These are phyloP conservation scores for Ustilago cynodontis DNA, from an alignment of 1,284 basidiomycete species.

Conservation along the genomic window DNA sequence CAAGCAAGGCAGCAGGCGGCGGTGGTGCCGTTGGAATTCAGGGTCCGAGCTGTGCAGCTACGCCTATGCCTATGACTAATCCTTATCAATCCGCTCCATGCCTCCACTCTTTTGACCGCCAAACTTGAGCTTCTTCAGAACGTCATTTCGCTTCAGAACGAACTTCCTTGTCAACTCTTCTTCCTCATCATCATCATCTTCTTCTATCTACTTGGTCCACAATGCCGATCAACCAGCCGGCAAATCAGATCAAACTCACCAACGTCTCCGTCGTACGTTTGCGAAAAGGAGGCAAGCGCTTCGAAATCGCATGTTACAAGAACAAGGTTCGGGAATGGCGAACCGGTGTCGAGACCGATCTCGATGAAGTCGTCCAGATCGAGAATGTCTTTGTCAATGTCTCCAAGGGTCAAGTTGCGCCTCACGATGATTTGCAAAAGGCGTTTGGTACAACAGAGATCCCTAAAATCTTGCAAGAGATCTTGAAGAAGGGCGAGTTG, in stretches of 20 bases:
- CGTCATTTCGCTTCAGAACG: neutral
- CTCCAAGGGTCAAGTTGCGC: slow-evolving; percentile 93
- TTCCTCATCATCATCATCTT: neutral
- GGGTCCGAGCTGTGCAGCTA: too few species aligned
- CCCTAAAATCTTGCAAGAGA: slow-evolving; percentile 85
- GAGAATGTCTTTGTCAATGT: slow-evolving; percentile 96
- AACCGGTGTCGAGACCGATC: slow-evolving; percentile 89
- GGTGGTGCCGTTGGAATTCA: too few species aligned
- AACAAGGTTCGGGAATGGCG: slow-evolving; percentile 99
- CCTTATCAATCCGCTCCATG: neutral
- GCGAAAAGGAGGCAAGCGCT: slow-evolving; percentile 96
- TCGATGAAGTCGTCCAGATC: slow-evolving; percentile 97
- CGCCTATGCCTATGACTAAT: slow-evolving; percentile 27
- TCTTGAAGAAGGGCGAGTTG: slow-evolving; percentile 93
- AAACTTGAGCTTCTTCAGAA: neutral
- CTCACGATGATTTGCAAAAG: slow-evolving; percentile 88
- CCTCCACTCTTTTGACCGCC: too few species aligned
- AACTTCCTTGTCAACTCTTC: neutral
- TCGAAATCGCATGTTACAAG: slow-evolving; percentile 99
- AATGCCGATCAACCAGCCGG: slow-evolving; percentile 24
- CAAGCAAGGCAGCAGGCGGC: too few species aligned
- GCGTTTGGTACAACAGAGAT: slow-evolving; percentile 85
- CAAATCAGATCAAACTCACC: slow-evolving; percentile 76
- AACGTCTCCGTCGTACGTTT: slow-evolving; percentile 95
- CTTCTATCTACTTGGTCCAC: neutral